Evolutionary conservation across 2,329 filamentous ascomycete genomes (phyloP).

Genomic region (Venturia asperata): DNA sequence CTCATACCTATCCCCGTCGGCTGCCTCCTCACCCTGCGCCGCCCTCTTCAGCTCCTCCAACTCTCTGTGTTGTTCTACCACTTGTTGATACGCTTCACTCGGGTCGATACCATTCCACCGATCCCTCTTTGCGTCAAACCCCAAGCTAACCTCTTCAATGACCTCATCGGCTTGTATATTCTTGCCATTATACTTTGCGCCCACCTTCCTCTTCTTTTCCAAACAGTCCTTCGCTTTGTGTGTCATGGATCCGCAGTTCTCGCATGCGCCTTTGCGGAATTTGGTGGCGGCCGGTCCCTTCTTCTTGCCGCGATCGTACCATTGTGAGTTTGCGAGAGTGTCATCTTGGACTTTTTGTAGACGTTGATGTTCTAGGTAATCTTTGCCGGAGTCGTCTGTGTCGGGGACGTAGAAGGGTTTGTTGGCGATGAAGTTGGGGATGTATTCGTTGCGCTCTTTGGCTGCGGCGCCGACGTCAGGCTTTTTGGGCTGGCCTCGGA

Average conservation of each 20-base stretch:
- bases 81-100: constrained; percentile 65
- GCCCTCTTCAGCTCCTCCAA: constrained; percentile 65
- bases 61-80: constrained; percentile 85
- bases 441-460: constrained; percentile 57
- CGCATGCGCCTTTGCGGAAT: constrained; percentile 94
- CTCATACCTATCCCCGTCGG: constrained; percentile 63
- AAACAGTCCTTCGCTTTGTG: constrained; percentile 94
- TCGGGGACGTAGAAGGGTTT: constrained; percentile 79
- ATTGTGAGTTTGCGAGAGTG: constrained; percentile 64
- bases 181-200: constrained; percentile 84
- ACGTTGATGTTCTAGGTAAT: constrained; percentile 96
- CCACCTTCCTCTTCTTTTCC: constrained; percentile 76
- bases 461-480: constrained; percentile 15
- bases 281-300: constrained; percentile 84
- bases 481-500: constrained; percentile 18
- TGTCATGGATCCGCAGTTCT: constrained; percentile 96
- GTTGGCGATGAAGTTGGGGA: constrained; percentile 95
- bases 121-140: constrained; percentile 96
- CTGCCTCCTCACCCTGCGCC: constrained; percentile 38
- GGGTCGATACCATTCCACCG: constrained; percentile 98
- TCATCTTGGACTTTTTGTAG: constrained; percentile 58
- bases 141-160: constrained; percentile 75
- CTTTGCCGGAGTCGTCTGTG: constrained; percentile 58
- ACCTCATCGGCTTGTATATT: constrained; percentile 91
- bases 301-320: constrained; percentile 88